These are phyloP conservation scores for Cladosporium velox DNA, from an alignment of 2,329 filamentous ascomycete species.

Conservation along the genomic window DNA sequence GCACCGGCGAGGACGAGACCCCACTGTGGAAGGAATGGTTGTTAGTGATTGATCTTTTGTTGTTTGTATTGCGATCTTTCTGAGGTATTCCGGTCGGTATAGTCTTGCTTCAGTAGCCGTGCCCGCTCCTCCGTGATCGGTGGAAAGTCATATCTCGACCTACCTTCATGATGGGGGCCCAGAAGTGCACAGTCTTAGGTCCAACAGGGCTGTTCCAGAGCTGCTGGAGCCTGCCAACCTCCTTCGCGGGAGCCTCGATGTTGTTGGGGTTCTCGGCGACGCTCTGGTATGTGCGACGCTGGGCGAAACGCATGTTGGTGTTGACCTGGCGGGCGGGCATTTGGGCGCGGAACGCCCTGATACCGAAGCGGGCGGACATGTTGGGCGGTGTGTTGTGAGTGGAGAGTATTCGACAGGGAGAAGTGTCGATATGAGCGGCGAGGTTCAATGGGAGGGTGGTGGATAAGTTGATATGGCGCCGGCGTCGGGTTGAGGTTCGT, in stretches of 20 bases:
- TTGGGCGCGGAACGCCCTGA: slow-evolving; percentile 57
- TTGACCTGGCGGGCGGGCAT: slow-evolving; percentile 52
- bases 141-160: slow-evolving; percentile 20
- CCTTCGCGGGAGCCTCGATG: slow-evolving; percentile 16
- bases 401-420: slow-evolving; percentile 8
- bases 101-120: background rate
- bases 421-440: background rate
- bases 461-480: slow-evolving; percentile 15
- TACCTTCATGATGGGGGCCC: slow-evolving; percentile 93
- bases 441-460: background rate
- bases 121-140: slow-evolving; percentile 9
- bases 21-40: slow-evolving; percentile 61
- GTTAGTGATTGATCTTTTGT: slow-evolving; percentile 11
- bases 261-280: slow-evolving; percentile 56
- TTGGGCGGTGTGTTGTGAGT: slow-evolving; percentile 25
- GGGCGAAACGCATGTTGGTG: slow-evolving; percentile 45
- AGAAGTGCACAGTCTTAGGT: slow-evolving; percentile 90
- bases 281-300: slow-evolving; percentile 62
- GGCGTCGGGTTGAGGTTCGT: slow-evolving; percentile 4
- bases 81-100: background rate
- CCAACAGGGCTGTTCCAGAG: slow-evolving; percentile 59
- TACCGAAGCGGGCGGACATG: slow-evolving; percentile 60
- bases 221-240: slow-evolving; percentile 62
- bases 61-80: background rate
- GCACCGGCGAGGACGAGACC: slow-evolving; percentile 87